phyloP scores from a whole-genome alignment of 2,329 filamentous ascomycete genomes.

The Phialocephala subalpina region DNA sequence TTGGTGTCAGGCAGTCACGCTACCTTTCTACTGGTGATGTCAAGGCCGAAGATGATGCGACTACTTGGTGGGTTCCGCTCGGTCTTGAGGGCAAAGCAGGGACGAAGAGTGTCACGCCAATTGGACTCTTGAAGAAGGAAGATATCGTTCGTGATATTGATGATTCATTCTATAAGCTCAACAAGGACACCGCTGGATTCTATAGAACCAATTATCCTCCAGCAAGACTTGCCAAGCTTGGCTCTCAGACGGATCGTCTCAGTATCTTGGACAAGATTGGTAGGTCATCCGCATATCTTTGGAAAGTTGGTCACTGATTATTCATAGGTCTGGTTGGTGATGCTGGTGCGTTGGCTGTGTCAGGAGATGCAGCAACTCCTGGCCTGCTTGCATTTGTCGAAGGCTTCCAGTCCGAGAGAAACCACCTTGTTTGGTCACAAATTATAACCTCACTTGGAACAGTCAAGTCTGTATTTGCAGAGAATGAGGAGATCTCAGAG shows the following conservation, averaged over 20 bases:
- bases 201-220: conserved; percentile 95
- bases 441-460: conserved; percentile 78
- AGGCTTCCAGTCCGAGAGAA: conserved; percentile 82
- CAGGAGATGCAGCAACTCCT: conserved; percentile 83
- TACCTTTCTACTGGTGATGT: conserved; percentile 94
- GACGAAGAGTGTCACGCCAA: conserved; percentile 65
- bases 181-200: conserved; percentile 79
- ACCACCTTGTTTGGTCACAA: conserved; percentile 90
- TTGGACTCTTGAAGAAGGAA: conserved; percentile 78
- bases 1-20: conserved; percentile 83
- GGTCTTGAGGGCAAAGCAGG: conserved; percentile 80
- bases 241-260: conserved; percentile 77
- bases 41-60: conserved; percentile 88
- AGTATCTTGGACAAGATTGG: conserved; percentile 91
- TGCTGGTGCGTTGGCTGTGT: conserved; percentile 86
- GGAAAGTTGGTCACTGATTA: background rate
- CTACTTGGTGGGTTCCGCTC: conserved; percentile 95
- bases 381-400: conserved; percentile 85
- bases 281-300: conserved; percentile 18
- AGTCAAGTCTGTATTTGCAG: conserved; percentile 85
- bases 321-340: conserved; percentile 74
- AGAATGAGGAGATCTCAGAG: conserved; percentile 74
- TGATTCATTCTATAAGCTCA: conserved; percentile 90
- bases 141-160: conserved; percentile 79
- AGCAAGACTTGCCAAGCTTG: conserved; percentile 81